A percentile compares a stretch with the other conserved stretches of the same genome.
These are phyloP conservation scores for Ceriops zippeliana DNA, from an alignment of 345 rosid species.

Conservation along the genomic window DNA sequence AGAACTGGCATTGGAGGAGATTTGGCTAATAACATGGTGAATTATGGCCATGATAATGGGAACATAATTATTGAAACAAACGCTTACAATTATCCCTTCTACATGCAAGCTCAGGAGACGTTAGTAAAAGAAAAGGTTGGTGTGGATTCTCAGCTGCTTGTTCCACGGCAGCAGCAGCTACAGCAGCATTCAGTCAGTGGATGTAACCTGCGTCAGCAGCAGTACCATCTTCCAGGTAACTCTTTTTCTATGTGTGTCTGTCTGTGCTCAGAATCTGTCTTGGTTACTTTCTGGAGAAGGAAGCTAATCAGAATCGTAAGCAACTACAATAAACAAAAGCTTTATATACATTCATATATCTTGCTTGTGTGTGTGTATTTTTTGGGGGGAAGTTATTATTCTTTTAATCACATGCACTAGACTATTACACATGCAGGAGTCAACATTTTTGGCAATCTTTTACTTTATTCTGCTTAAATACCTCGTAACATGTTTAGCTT, in stretches of 20 bases:
- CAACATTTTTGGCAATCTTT: too few relatives aligned
- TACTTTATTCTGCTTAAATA: too few relatives aligned
- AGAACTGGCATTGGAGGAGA: conserved; percentile 5
- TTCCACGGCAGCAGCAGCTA: conserved; percentile 16
- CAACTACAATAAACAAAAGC: too few relatives aligned
- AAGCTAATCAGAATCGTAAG: too few relatives aligned
- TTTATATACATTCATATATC: too few relatives aligned
- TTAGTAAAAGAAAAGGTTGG: conserved; percentile 22
- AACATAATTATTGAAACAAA: conserved; percentile 23
- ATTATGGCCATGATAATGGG: conserved; percentile 6
- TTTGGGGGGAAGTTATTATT: too few relatives aligned
- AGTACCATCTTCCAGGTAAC: conserved; percentile 32
- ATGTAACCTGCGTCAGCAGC: conserved; percentile 4
- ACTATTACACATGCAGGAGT: too few relatives aligned
- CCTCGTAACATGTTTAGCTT: too few relatives aligned
- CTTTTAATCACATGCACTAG: background rate
- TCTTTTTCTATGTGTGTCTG: too few relatives aligned
- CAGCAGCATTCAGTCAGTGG: background rate
- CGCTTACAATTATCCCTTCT: conserved; percentile 19
- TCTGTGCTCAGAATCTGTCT: background rate
- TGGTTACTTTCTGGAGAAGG: too few relatives aligned
- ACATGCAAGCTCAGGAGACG: conserved; percentile 20
- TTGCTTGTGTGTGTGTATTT: too few relatives aligned
- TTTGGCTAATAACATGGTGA: background rate
- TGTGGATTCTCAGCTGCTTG: conserved; percentile 8